Evolutionary conservation across 1,139 yeast genomes (phyloP), one percentile per base, ranked within the genome.

Genomic region (Blastobotrys capitulatus): DNA sequence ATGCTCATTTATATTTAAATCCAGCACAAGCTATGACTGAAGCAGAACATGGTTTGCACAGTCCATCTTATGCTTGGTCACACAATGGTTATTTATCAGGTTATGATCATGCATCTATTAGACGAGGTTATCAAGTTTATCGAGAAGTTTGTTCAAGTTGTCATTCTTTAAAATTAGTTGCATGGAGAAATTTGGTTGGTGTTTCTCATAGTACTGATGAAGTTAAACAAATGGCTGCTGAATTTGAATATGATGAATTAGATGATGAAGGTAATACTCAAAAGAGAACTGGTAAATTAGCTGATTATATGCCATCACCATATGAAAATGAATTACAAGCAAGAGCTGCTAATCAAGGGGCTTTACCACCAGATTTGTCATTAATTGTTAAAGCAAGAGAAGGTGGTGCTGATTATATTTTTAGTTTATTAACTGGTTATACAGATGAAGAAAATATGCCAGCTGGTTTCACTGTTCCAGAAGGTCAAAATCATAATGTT

Each of bases 51-150:
- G 99, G 99, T 62, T 80, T 92, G 69, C 98, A 92, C 71, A 83
- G 98, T 42, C 96, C 97, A 58, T 82, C 82, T 55, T 90, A 78
- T 71, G 85, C 82, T 54, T 92, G 98, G 98, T 79, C 96, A 44
- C 97, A 92, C 73, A 82, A 79, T 66, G 97, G 73, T 22, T 85
- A 89, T 82, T 81, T 90, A 64, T 84, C 83, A 60, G 79, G 96
- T 49, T 94, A 89, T 63, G 98, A 92, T 76, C 99, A 92, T 71
- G 90, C 89, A 54, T 84, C 96, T 48, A 87, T 92, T 66, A 87
- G 99, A 79, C 89, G 99, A 80, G 99, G 99, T 62, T 92, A 84
- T 83, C 97, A 89, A 72, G 99, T 92, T 55, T 92, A 92, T 79
- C 86, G 89, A 72, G 99, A 92, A 74, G 98, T 92, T 53, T 92